These are phyloP conservation scores for Sporothrix sp. DNA, from an alignment of 2,329 filamentous ascomycete genomes.

Conservation along the genomic window DNA sequence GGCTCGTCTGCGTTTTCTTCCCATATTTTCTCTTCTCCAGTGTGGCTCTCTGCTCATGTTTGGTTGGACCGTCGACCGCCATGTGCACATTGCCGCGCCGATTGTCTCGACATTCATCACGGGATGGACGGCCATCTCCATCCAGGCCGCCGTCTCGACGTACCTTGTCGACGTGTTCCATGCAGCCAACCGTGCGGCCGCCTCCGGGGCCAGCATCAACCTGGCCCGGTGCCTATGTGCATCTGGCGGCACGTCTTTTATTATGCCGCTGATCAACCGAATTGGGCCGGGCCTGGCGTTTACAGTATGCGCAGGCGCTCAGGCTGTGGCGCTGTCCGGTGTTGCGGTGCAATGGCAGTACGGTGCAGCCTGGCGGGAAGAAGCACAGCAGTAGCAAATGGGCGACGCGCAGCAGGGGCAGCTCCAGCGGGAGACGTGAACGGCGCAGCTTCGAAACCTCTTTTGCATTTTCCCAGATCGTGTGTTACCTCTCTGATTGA, in stretches of 20 bases:
- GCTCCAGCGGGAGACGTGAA: background rate
- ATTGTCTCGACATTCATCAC: constrained; percentile 49
- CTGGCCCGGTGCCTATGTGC: no score
- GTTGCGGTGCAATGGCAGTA: constrained; percentile 41
- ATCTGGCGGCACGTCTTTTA: no score
- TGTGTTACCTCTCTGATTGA: no score
- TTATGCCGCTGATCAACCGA: constrained; percentile 46
- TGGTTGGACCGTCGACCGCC: constrained; percentile 41
- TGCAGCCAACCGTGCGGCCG: constrained; percentile 46
- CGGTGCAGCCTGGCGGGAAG: constrained; percentile 36
- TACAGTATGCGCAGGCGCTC: constrained; percentile 45
- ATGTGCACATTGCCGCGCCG: constrained; percentile 40
- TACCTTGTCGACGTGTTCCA: constrained; percentile 50
- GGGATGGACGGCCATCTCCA: constrained; percentile 47
- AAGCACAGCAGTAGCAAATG: constrained; percentile 1
- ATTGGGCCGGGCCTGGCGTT: constrained; percentile 53
- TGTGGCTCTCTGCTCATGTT: constrained; percentile 38
- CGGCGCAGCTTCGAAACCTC: no score
- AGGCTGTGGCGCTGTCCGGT: constrained; percentile 36
- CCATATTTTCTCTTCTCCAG: constrained; percentile 35
- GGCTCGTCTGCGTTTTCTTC: constrained; percentile 40
- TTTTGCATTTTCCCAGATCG: no score
- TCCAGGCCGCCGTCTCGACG: constrained; percentile 52
- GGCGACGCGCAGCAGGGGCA: background rate
- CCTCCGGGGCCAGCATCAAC: constrained; percentile 55